Conservation (phyloP, 345 rosid species). For the Anastatica hierochuntica region DNA sequence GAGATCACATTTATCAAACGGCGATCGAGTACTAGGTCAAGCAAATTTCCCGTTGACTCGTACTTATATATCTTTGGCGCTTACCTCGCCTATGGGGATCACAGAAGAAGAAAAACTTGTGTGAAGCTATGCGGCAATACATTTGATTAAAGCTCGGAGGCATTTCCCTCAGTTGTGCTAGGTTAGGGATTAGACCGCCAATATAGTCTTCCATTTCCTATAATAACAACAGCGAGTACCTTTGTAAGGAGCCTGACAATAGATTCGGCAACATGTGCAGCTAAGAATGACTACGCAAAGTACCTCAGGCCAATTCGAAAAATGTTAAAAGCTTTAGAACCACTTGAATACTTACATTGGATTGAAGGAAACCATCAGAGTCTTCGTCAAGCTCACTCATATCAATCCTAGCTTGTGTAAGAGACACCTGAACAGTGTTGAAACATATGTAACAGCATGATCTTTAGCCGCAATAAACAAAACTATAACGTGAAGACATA, state of each 20-base stretch:
- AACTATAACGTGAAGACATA: no score
- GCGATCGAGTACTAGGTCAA: not conserved
- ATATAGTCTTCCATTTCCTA: slow-evolving; percentile 98
- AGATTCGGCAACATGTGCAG: not conserved
- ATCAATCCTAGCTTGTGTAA: slow-evolving; percentile 97
- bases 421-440: slow-evolving; percentile 91
- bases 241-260: not conserved
- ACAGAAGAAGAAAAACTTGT: slow-evolving; percentile 97
- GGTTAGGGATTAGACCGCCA: slow-evolving; percentile 85
- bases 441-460: no score
- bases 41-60: not conserved
- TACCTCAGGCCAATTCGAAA: not conserved
- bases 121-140: slow-evolving; percentile 96
- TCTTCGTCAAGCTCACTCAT: slow-evolving; percentile 99
- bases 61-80: not conserved
- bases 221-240: slow-evolving; percentile 13
- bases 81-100: slow-evolving; percentile 97
- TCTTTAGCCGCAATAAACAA: no score
- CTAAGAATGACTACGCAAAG: not conserved
- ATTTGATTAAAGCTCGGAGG: slow-evolving; percentile 67
- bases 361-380: slow-evolving; percentile 95
- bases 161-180: slow-evolving; percentile 96
- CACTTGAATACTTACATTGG: slow-evolving; percentile 43
- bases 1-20: not conserved
- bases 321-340: not conserved